phyloP scores from a whole-genome alignment of 306 rosid species.

The Carpinus fangiana region DNA sequence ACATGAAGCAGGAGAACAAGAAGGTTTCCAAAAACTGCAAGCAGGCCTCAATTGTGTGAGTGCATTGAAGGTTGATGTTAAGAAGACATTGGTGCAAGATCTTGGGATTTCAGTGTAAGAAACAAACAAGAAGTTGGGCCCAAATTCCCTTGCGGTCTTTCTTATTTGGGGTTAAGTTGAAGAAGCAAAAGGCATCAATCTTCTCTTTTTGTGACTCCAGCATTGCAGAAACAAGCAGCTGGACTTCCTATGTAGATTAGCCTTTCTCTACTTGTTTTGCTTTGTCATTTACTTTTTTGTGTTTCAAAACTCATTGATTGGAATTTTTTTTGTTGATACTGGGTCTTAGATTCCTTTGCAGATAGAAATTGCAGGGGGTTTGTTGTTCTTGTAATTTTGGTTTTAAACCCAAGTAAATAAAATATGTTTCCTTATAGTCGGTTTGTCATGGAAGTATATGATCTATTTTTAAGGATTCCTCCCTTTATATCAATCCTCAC shows the following conservation, averaged over 20 bases:
- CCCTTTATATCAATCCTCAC: background rate
- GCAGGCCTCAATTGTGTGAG: conserved; percentile 52
- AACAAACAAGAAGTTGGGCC: conserved; percentile 37
- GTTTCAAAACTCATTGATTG: background rate
- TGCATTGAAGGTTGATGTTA: conserved; percentile 48
- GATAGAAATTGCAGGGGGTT: background rate
- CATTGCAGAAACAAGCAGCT: conserved; percentile 41
- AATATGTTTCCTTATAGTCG: background rate
- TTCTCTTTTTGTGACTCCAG: conserved; percentile 48
- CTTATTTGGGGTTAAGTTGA: conserved; percentile 75
- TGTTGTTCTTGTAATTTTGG: background rate
- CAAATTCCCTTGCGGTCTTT: conserved; percentile 70
- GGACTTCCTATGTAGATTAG: conserved; percentile 24
- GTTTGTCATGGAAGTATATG: background rate
- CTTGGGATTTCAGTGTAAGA: conserved; percentile 35
- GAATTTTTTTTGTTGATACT: background rate
- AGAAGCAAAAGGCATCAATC: conserved; percentile 53
- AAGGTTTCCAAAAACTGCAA: conserved; percentile 59
- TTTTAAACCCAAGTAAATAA: background rate
- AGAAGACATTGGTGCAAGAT: conserved; percentile 49
- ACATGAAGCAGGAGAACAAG: conserved; percentile 78
- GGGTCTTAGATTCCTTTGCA: background rate
- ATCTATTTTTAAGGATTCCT: background rate
- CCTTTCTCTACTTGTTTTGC: background rate
- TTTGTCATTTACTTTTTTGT: background rate